Evolutionary conservation across 2,329 filamentous ascomycete genomes (phyloP).

Genomic region (Sphaerulina musiva): DNA sequence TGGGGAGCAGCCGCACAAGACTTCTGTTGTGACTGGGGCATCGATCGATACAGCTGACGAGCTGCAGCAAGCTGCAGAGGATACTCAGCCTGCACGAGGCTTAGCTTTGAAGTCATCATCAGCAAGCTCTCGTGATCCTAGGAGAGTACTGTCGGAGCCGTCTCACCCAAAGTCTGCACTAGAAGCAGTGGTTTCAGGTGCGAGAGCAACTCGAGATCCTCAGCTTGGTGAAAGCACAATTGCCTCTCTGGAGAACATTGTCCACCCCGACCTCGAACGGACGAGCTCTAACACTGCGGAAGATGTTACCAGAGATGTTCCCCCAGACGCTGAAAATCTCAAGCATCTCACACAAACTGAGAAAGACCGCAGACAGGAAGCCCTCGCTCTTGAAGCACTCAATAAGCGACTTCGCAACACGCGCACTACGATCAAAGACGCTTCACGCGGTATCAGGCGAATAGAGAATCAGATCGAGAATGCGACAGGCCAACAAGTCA

Average conservation of each 20-base stretch:
- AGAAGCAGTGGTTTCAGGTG: slow-evolving; percentile 38
- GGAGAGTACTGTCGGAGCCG: slow-evolving; percentile 15
- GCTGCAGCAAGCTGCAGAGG: neutral
- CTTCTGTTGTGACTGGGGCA: slow-evolving; percentile 3
- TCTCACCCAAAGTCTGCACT: slow-evolving; percentile 32
- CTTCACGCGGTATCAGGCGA: slow-evolving; percentile 38
- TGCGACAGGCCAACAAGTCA: slow-evolving; percentile 1
- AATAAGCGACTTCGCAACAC: slow-evolving; percentile 37
- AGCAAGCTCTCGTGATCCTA: slow-evolving; percentile 1
- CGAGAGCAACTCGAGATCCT: slow-evolving; percentile 27
- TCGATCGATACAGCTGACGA: slow-evolving; percentile 5
- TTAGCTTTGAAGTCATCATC: slow-evolving; percentile 1
- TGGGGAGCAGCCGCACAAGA: neutral
- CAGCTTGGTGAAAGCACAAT: slow-evolving; percentile 44
- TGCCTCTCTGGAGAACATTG: slow-evolving; percentile 43
- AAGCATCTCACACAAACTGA: slow-evolving; percentile 35
- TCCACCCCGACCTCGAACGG: slow-evolving; percentile 28
- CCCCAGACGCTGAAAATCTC: slow-evolving; percentile 6
- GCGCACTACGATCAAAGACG: slow-evolving; percentile 40
- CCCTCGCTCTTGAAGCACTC: slow-evolving; percentile 38
- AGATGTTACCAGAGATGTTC: slow-evolving; percentile 4
- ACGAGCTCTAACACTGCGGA: slow-evolving; percentile 20
- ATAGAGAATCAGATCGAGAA: slow-evolving; percentile 38
- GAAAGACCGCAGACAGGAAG: slow-evolving; percentile 39
- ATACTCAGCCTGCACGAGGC: slow-evolving; percentile 1